A percentile compares a stretch with the other conserved stretches of the same genome.
phyloP scores from a whole-genome alignment of 129 eudicot species.

The Flaveria bidentis region DNA sequence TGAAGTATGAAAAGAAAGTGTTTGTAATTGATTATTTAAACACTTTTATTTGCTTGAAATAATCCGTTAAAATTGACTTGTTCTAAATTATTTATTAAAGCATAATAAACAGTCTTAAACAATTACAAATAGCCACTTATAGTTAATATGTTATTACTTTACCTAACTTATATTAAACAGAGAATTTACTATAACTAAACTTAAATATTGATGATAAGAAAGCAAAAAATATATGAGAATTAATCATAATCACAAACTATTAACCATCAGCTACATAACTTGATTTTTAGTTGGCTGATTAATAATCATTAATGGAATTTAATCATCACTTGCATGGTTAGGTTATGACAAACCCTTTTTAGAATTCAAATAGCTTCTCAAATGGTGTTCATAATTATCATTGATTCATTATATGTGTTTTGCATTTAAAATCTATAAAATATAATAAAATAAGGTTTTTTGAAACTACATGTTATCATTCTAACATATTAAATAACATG shows the following conservation, averaged over 20 bases:
- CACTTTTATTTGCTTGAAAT: background rate
- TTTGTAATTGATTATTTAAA: background rate
- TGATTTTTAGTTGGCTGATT: background rate
- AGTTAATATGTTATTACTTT: background rate
- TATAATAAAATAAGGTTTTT: too few species aligned
- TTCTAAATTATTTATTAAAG: background rate
- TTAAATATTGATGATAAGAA: background rate
- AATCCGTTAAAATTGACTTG: background rate
- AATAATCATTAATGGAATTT: background rate
- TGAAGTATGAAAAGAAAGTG: background rate
- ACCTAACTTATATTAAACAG: background rate
- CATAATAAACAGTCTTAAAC: background rate
- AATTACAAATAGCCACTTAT: background rate
- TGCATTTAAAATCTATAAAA: background rate
- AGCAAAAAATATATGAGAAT: background rate
- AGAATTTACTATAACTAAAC: background rate
- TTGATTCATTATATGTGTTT: background rate
- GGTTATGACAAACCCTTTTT: background rate
- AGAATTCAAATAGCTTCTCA: background rate
- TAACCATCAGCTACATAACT: background rate
- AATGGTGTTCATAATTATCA: background rate
- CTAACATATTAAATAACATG: too few species aligned
- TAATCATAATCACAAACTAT: background rate
- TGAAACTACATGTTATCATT: too few species aligned
- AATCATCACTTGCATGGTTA: background rate